phyloP scores from a whole-genome alignment of 495 filamentous ascomycete genomes.

The Xylaria bambusicola region DNA sequence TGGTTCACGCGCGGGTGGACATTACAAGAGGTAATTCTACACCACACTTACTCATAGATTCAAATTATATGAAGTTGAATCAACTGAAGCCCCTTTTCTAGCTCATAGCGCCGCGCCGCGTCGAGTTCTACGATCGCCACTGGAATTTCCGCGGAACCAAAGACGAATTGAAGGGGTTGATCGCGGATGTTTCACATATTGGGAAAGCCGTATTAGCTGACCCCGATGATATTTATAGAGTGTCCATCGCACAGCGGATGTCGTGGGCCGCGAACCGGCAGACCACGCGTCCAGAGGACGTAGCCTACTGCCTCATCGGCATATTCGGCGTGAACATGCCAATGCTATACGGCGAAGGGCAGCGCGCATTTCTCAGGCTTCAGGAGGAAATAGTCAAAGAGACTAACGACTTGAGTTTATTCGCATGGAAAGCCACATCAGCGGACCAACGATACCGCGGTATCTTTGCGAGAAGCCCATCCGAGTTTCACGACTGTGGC shows the following conservation, averaged over 20 bases:
- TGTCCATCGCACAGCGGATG: slow-evolving; percentile 29
- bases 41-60: slow-evolving; percentile 30
- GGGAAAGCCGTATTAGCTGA: background rate
- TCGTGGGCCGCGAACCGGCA: slow-evolving; percentile 34
- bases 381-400: slow-evolving; percentile 29
- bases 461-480: slow-evolving; percentile 19
- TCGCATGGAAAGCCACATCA: slow-evolving; percentile 14
- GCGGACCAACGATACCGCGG: slow-evolving; percentile 11
- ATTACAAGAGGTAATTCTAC: slow-evolving; percentile 9
- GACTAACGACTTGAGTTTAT: slow-evolving; percentile 23
- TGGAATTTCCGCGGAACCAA: slow-evolving; percentile 31
- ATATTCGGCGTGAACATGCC: slow-evolving; percentile 34
- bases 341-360: slow-evolving; percentile 31
- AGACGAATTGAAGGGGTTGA: slow-evolving; percentile 8
- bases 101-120: slow-evolving; percentile 28
- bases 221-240: slow-evolving; percentile 38
- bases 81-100: slow-evolving; percentile 6
- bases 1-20: too few species aligned
- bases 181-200: background rate
- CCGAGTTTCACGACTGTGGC: slow-evolving; percentile 13
- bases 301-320: slow-evolving; percentile 29
- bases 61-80: slow-evolving; percentile 25
- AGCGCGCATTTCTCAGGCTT: slow-evolving; percentile 26
- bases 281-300: slow-evolving; percentile 30
- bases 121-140: slow-evolving; percentile 33